Evolutionary conservation across 73 alveolate genomes (phyloP), one percentile per base, ranked within the genome.

Genomic region (Paramecium pentaurelia): DNA sequence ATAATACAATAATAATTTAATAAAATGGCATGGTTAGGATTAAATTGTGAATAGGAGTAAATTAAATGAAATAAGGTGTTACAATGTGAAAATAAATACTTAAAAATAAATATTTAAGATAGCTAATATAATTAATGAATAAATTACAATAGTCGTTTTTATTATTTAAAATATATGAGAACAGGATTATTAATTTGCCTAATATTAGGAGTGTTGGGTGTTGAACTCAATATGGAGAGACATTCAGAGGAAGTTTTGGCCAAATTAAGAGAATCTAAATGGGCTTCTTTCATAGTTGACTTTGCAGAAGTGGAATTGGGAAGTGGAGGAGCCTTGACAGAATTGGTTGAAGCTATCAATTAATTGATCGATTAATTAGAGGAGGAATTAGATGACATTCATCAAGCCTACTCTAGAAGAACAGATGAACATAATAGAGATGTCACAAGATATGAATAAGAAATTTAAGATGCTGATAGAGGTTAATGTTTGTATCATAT

Each of bases 381-480:
- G 16, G 91, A 80, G 45, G 91, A 80, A 27, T 47, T 80, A 40
- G 70, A 80, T 30, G 91, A 80, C 27, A 44, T 80, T 14, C 27
- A 80, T 22, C 64, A 80, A 1, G 73, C 73, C 20, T 80, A 80
- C 28, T 80, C 91, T 18, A 80, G 58, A 80, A 80, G 91, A 80
- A 80, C 91, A 30, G 91, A 80, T 45, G 70, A 80, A 80, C 91
- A 80, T 34, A 80, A 80, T 11, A 80, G 91, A 80, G 91, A 80
- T 80, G 91, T 80, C 25, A 80, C 91, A 18, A 80, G 91, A 80
- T 47, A 30, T 42, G 91, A 80, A 80, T 80, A 80, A 47, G 91
- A 80, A 47, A 80, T 80, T 44, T 45, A 80, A 47, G 91, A 80
- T 80, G 91, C 64, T 22, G 91, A 80, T 3, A 80, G 91, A 80